A percentile compares a stretch with the other conserved stretches of the same genome.
These are phyloP conservation scores for Arthrinium puccinioides DNA, from an alignment of 2,329 filamentous ascomycete species.

Conservation along the genomic window DNA sequence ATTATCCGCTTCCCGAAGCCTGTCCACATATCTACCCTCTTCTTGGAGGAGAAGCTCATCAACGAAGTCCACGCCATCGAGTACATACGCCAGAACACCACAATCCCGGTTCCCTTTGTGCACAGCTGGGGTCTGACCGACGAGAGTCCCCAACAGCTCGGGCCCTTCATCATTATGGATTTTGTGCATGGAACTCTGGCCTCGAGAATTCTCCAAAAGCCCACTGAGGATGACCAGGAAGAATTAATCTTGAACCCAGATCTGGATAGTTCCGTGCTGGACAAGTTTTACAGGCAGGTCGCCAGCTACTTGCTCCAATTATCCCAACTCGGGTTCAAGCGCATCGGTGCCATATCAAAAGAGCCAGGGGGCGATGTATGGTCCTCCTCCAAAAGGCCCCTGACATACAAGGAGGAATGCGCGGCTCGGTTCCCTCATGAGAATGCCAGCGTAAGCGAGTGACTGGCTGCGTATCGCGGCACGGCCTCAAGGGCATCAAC, in stretches of 20 bases:
- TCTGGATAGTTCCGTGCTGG: not conserved
- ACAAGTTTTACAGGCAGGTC: not conserved
- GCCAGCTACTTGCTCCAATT: not conserved
- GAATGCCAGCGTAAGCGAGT: too few species aligned
- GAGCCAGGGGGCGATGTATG: not conserved
- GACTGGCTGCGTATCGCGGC: too few species aligned
- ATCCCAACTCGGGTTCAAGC: not conserved
- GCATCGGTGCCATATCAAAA: not conserved
- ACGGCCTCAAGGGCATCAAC: too few species aligned
- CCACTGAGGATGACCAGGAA: not conserved
- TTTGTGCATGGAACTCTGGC: slow-evolving; percentile 18
- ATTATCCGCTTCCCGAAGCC: slow-evolving; percentile 6
- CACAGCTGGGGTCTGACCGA: slow-evolving; percentile 17
- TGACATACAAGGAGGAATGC: too few species aligned
- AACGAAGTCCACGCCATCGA: slow-evolving; percentile 21
- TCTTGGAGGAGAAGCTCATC: slow-evolving; percentile 23
- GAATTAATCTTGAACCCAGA: not conserved
- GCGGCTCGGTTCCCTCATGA: too few species aligned
- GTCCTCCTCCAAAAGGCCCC: slow-evolving; percentile 1
- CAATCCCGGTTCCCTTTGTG: slow-evolving; percentile 21
- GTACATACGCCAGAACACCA: slow-evolving; percentile 19
- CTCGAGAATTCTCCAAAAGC: slow-evolving; percentile 1
- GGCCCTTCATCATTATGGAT: slow-evolving; percentile 26
- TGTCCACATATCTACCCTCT: slow-evolving; percentile 11
- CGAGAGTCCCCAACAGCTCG: slow-evolving; percentile 21